phyloP scores from a whole-genome alignment of 1,284 basidiomycete species.

The Xanthoconium separans region DNA sequence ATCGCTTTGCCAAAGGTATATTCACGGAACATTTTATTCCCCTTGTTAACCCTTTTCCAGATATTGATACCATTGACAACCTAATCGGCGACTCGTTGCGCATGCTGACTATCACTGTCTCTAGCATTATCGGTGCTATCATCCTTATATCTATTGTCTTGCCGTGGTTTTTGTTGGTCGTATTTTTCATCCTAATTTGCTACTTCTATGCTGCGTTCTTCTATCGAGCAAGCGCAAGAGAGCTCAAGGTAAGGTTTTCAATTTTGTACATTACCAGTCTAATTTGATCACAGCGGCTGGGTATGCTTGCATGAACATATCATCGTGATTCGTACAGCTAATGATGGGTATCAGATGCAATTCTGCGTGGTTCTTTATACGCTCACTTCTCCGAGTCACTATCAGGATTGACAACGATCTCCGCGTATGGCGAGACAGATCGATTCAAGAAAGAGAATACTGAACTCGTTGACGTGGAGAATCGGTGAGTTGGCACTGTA shows the following conservation, averaged over 20 bases:
- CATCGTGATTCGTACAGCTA: not conserved
- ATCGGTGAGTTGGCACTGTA: constrained; percentile 46
- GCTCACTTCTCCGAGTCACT: constrained; percentile 90
- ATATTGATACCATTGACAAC: constrained; percentile 89
- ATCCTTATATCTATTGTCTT: constrained; percentile 77
- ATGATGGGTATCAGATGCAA: constrained; percentile 43
- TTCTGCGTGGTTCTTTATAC: constrained; percentile 69
- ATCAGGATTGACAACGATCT: constrained; percentile 81
- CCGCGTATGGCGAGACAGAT: constrained; percentile 75
- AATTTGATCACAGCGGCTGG: constrained; percentile 44
- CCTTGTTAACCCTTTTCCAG: constrained; percentile 34
- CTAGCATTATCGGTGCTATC: constrained; percentile 69
- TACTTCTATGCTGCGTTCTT: constrained; percentile 73
- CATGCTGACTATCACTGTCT: constrained; percentile 67
- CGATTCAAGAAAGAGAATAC: constrained; percentile 78
- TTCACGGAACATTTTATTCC: not conserved
- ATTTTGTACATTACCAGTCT: not conserved
- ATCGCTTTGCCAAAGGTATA: constrained; percentile 69
- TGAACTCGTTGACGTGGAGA: constrained; percentile 82
- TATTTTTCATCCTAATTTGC: constrained; percentile 55
- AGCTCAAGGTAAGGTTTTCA: constrained; percentile 67
- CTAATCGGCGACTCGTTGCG: constrained; percentile 73
- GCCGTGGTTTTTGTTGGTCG: constrained; percentile 83
- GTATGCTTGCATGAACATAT: constrained; percentile 29
- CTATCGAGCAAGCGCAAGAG: constrained; percentile 86